Conservation (phyloP, 2,329 filamentous ascomycete species). For the Alternaria longipes region DNA sequence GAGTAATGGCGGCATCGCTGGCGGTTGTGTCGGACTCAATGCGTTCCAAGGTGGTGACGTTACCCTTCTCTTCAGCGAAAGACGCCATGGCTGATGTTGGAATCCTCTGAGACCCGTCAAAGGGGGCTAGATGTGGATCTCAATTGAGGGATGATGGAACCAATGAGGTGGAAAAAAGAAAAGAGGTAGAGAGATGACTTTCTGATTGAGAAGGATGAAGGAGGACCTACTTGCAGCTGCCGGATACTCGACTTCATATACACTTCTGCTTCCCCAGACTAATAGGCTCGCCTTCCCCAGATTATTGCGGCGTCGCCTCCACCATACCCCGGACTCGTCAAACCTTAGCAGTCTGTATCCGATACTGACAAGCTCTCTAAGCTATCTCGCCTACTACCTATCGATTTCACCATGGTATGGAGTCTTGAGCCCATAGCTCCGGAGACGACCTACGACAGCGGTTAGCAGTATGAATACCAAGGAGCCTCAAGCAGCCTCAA, state of each 20-base stretch:
- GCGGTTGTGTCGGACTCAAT: slow-evolving; percentile 23
- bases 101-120: background rate
- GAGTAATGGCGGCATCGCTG: slow-evolving; percentile 29
- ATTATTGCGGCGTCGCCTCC: slow-evolving; percentile 16
- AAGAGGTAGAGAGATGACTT: background rate
- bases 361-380: background rate
- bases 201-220: background rate
- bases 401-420: slow-evolving; percentile 1
- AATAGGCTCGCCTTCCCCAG: slow-evolving; percentile 22
- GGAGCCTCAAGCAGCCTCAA: slow-evolving; percentile 3
- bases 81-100: slow-evolving; percentile 20
- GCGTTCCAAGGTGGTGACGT: slow-evolving; percentile 26
- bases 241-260: slow-evolving; percentile 19
- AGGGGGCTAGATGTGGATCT: background rate
- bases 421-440: slow-evolving; percentile 11
- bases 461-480: slow-evolving; percentile 7
- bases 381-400: slow-evolving; percentile 1
- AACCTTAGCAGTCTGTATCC: slow-evolving; percentile 4
- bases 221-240: background rate
- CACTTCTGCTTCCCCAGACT: slow-evolving; percentile 1
- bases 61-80: slow-evolving; percentile 33
- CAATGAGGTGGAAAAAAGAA: background rate
- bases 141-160: background rate
- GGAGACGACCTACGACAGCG: slow-evolving; percentile 8
- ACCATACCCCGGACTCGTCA: slow-evolving; percentile 23